Conservation (phyloP, 192 early-diverging fungal genomes). For the Linnemannia elongata region DNA sequence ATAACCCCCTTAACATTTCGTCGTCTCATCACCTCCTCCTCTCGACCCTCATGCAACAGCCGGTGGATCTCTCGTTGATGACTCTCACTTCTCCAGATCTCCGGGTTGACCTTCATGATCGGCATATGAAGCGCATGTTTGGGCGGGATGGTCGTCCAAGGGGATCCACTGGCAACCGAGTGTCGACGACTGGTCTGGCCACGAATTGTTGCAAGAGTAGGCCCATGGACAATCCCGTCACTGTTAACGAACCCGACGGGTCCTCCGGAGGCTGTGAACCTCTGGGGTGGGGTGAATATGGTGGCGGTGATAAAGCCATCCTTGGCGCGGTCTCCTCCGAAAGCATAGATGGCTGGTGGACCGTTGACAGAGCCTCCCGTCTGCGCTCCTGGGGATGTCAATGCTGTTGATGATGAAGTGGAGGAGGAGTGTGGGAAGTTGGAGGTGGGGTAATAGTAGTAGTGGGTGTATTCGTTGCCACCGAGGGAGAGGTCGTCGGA, state of each 20-base stretch:
- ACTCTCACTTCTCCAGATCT: conserved; percentile 36
- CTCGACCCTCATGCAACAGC: conserved; percentile 32
- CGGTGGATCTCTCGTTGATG: conserved; percentile 46
- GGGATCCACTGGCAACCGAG: conserved; percentile 24
- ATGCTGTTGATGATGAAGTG: not conserved
- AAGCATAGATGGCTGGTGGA: conserved; percentile 18
- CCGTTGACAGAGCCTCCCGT: not conserved
- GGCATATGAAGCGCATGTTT: conserved; percentile 48
- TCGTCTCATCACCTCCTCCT: conserved; percentile 35
- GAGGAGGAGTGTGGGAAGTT: conserved; percentile 3
- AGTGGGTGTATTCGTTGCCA: not conserved
- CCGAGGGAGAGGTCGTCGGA: not conserved
- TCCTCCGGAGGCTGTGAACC: not conserved
- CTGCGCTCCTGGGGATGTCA: not conserved
- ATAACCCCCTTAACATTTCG: conserved; percentile 26
- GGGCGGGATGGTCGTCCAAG: conserved; percentile 24
- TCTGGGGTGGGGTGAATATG: not conserved
- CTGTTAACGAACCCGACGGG: not conserved
- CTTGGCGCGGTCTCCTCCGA: conserved; percentile 13
- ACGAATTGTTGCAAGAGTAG: not conserved
- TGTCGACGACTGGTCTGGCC: conserved; percentile 18
- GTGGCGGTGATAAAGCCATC: not conserved
- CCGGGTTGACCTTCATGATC: conserved; percentile 44
- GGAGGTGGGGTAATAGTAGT: conserved; percentile 4
- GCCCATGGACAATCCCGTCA: not conserved